Percentiles rank a stretch among this genome's conserved stretches.
phyloP scores from a whole-genome alignment of 2,329 filamentous ascomycete genomes.

The Epichloe sylvatica region DNA sequence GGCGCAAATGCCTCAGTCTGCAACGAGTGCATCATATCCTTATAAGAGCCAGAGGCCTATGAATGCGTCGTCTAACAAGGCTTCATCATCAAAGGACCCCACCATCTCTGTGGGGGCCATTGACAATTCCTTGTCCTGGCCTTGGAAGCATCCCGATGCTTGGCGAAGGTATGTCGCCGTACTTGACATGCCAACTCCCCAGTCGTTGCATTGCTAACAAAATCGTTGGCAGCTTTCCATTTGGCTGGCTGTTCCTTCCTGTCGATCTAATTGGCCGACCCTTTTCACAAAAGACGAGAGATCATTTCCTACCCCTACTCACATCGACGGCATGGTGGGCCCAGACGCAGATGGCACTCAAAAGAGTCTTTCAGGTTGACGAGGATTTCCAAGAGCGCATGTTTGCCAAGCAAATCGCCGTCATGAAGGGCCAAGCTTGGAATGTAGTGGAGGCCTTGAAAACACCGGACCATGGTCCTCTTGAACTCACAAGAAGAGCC shows the following conservation, averaged over 20 bases:
- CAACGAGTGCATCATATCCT: constrained; percentile 40
- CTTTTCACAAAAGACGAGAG: constrained; percentile 83
- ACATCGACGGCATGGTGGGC: constrained; percentile 96
- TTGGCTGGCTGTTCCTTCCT: constrained; percentile 94
- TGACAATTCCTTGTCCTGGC: constrained; percentile 96
- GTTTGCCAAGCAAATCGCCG: constrained; percentile 95
- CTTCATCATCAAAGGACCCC: constrained; percentile 34
- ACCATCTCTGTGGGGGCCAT: constrained; percentile 78
- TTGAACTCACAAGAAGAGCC: constrained; percentile 80
- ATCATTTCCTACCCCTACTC: constrained; percentile 89
- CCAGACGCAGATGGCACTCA: constrained; percentile 76
- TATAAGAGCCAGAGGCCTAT: constrained; percentile 75
- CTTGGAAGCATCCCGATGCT: constrained; percentile 96
- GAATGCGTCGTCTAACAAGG: constrained; percentile 48
- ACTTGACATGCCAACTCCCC: not conserved
- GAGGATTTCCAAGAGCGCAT: constrained; percentile 96
- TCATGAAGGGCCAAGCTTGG: constrained; percentile 99
- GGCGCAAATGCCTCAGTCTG: constrained; percentile 26
- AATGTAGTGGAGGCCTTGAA: constrained; percentile 98
- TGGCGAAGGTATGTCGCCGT: constrained; percentile 39
- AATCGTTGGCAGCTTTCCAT: constrained; percentile 62
- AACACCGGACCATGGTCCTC: constrained; percentile 75
- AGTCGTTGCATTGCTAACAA: constrained; percentile 11
- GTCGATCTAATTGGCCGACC: constrained; percentile 92
- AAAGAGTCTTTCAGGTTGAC: constrained; percentile 80